Evolutionary conservation across 257 asterid species (phyloP), one percentile per base, ranked within the genome.

Genomic region (Prunella vulgaris): DNA sequence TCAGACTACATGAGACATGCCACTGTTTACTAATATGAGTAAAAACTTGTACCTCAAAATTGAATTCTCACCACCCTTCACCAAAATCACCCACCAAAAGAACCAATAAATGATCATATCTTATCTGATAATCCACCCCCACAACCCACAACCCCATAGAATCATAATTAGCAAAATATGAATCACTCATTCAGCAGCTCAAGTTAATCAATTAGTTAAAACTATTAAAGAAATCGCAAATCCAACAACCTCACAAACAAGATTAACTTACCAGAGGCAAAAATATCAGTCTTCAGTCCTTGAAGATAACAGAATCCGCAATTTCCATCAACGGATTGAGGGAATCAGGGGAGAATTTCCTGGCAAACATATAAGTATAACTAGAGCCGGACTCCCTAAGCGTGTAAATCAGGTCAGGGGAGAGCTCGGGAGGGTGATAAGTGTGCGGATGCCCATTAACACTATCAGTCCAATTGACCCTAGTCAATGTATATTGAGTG

Each of bases 391-490:
- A 88, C 59, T 84, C 83, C 87, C 98, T 85, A 20, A 92, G 84
- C 52, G 21, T 79, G 76, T 81, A 69, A 71, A 92, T 88, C 80
- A 89, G 81, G 63, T 86, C 85, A 5, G 87, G 20, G 7, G 91
- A 81, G 17, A 92, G 80, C 70, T 92, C 97, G 4, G 73, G 37
- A 18, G 88, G 92, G 44, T 82, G 78, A 80, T 92, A 92, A 33
- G 96, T 92, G 80, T 83, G 97, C 2, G 98, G 98, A 66, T 92
- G 98, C 5, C 98, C 98, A 48, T 85, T 76, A 14, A 86, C 85
- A 27, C 83, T 78, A 35, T 81, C 94, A 0, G 96, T 92, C 98
- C 98, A 92, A 81, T 92, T 89, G 42, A 92, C 97, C 70, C 87
- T 75, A n/a, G 98, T 92, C 64, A 92, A 68, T 51, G 98, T 88